phyloP scores from a whole-genome alignment of 768 basidiomycete species.

The Russula sp. region DNA sequence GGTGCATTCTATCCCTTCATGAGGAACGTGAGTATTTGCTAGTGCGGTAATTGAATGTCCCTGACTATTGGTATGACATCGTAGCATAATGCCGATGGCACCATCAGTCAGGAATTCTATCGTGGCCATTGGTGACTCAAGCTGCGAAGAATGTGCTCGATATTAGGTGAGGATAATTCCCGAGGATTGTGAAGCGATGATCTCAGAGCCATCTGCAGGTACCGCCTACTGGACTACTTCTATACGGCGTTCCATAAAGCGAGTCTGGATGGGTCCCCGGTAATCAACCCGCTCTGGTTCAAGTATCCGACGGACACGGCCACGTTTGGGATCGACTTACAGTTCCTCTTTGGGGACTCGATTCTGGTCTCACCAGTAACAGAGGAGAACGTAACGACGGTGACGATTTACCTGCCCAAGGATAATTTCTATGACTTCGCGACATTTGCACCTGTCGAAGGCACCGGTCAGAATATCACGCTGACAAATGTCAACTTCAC shows the following conservation, averaged over 20 bases:
- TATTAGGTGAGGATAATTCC: conserved; percentile 47
- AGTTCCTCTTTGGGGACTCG: conserved; percentile 66
- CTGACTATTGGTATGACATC: conserved; percentile 42
- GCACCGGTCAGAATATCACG: conserved; percentile 46
- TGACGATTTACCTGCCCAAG: conserved; percentile 57
- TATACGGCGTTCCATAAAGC: conserved; percentile 68
- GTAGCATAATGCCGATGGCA: conserved; percentile 54
- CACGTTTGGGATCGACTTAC: conserved; percentile 60
- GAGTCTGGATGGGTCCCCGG: conserved; percentile 54
- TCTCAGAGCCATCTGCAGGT: conserved; percentile 38
- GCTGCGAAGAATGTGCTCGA: conserved; percentile 60
- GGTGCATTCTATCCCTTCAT: conserved; percentile 79
- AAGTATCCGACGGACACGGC: conserved; percentile 60
- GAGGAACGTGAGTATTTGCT: conserved; percentile 58
- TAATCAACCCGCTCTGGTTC: conserved; percentile 64
- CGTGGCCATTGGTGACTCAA: conserved; percentile 53
- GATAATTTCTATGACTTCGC: conserved; percentile 66
- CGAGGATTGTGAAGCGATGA: neutral
- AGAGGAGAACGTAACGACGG: conserved; percentile 55
- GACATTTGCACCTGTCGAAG: conserved; percentile 48
- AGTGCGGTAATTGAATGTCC: conserved; percentile 3
- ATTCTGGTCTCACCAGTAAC: conserved; percentile 70
- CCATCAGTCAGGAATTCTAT: conserved; percentile 65
- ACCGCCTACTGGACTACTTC: conserved; percentile 66
- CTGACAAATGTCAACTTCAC: conserved; percentile 51